Evolutionary conservation across 164 flowering plant genomes (phyloP).

Genomic region (Annona squamosa): DNA sequence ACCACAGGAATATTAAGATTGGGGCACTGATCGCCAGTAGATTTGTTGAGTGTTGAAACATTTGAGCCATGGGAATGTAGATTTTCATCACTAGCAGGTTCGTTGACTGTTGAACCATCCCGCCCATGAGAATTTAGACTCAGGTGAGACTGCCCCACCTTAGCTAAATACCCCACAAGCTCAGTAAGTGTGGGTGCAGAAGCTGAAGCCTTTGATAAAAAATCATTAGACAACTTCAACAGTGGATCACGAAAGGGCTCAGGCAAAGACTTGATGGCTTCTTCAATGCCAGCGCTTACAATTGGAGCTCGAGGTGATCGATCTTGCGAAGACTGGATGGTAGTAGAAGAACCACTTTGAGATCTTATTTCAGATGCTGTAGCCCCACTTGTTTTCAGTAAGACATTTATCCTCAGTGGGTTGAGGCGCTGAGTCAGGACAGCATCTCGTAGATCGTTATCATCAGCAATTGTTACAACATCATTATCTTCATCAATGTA

Average conservation of each 20-base stretch:
- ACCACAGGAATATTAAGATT: conserved; percentile 5
- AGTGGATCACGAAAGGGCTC: conserved; percentile 44
- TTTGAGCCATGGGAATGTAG: conserved; percentile 4
- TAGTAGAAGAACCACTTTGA: conserved; percentile 41
- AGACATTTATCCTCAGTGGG: conserved; percentile 62
- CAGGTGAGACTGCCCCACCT: conserved; percentile 25
- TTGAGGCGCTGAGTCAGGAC: conserved; percentile 48
- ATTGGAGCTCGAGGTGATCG: conserved; percentile 19
- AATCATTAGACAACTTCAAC: conserved; percentile 35
- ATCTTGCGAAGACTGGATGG: conserved; percentile 30
- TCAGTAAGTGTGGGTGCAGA: conserved; percentile 47
- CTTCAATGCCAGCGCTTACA: conserved; percentile 25
- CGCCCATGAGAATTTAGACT: conserved; percentile 20
- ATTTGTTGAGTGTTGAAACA: background rate
- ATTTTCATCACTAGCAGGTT: conserved; percentile 4
- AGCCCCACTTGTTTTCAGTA: conserved; percentile 21
- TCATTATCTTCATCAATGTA: conserved; percentile 85
- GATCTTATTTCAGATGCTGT: conserved; percentile 23
- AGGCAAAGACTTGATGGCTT: conserved; percentile 41
- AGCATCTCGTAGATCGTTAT: conserved; percentile 72
- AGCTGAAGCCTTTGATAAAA: conserved; percentile 12
- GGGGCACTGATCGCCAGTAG: background rate
- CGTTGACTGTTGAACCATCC: conserved; percentile 10
- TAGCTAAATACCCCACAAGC: conserved; percentile 33
- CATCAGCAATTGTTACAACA: conserved; percentile 63